A percentile compares a stretch with the other conserved stretches of the same genome.
Conservation (phyloP, 768 basidiomycete genomes). For the Leccinum barrowsii region DNA sequence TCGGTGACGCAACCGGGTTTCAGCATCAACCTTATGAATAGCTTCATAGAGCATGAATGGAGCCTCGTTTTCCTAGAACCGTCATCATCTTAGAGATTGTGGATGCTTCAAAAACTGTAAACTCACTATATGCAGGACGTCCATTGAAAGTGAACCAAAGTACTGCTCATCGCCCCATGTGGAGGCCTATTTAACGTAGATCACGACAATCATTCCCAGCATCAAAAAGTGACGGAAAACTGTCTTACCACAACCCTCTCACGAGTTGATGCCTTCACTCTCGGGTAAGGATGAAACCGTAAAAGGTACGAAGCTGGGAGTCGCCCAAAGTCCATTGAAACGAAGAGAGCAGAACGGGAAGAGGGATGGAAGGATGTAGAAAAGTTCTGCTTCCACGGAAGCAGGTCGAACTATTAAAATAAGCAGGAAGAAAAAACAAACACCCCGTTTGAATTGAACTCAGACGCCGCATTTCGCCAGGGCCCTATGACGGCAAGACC, state of each 20-base stretch:
- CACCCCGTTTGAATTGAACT: conserved; percentile 15
- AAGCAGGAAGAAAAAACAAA: conserved; percentile 2
- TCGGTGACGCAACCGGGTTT: conserved; percentile 4
- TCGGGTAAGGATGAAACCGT: conserved; percentile 30
- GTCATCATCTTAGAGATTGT: background rate
- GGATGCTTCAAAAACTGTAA: background rate
- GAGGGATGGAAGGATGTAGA: background rate
- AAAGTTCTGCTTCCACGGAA: background rate
- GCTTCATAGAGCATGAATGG: background rate
- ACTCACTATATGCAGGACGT: background rate
- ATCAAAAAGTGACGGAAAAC: background rate
- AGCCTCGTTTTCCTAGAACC: conserved; percentile 9
- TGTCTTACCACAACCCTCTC: conserved; percentile 23
- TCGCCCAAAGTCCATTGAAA: conserved; percentile 13
- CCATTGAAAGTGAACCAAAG: background rate
- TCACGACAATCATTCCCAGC: conserved; percentile 8
- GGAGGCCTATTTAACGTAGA: conserved; percentile 6
- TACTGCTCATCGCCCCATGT: background rate
- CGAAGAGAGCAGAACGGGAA: background rate
- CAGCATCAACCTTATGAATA: conserved; percentile 3
- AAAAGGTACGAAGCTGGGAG: conserved; percentile 27
- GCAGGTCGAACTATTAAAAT: background rate
- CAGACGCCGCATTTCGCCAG: conserved; percentile 20
- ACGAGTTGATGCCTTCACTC: conserved; percentile 17
- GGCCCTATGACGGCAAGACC: conserved; percentile 27